These are phyloP conservation scores for Alternaria alternata DNA, from an alignment of 2,329 filamentous ascomycete genomes.

Conservation along the genomic window DNA sequence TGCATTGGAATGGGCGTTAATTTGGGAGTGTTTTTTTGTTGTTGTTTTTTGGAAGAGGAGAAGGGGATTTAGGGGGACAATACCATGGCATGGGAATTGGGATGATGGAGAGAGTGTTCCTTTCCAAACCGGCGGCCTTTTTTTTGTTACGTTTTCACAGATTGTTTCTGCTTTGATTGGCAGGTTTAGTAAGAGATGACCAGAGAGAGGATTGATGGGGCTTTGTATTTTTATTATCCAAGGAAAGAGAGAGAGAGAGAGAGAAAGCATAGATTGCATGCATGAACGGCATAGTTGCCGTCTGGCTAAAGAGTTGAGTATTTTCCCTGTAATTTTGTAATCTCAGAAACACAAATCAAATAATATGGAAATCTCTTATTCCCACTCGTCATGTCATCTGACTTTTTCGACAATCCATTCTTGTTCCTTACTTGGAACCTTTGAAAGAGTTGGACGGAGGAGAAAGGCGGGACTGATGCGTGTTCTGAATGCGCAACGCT, in stretches of 20 bases:
- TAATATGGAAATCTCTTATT: too few species aligned
- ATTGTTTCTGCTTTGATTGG: neutral
- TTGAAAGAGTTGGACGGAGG: too few species aligned
- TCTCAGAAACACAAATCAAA: neutral
- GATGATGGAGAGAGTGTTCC: too few species aligned
- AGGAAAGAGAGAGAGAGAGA: neutral
- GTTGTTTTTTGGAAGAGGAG: too few species aligned
- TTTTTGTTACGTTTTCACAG: neutral
- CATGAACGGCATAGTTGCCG: neutral
- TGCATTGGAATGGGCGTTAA: neutral
- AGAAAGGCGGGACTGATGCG: too few species aligned
- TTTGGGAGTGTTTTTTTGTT: neutral
- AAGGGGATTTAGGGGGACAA: neutral
- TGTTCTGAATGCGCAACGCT: neutral
- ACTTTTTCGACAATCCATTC: too few species aligned
- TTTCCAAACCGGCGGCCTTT: neutral
- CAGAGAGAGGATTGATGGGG: neutral
- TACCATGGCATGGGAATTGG: conserved; percentile 5
- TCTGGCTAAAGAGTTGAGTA: neutral
- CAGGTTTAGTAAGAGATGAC: neutral
- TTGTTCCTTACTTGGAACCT: too few species aligned
- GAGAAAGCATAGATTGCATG: neutral
- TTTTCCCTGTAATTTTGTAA: neutral
- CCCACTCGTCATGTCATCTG: too few species aligned
- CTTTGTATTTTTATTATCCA: neutral